Percentiles rank a stretch among this genome's conserved stretches.
These are phyloP conservation scores for Talaromyces stipitatus DNA, from an alignment of 495 filamentous ascomycete genomes.

Conservation along the genomic window DNA sequence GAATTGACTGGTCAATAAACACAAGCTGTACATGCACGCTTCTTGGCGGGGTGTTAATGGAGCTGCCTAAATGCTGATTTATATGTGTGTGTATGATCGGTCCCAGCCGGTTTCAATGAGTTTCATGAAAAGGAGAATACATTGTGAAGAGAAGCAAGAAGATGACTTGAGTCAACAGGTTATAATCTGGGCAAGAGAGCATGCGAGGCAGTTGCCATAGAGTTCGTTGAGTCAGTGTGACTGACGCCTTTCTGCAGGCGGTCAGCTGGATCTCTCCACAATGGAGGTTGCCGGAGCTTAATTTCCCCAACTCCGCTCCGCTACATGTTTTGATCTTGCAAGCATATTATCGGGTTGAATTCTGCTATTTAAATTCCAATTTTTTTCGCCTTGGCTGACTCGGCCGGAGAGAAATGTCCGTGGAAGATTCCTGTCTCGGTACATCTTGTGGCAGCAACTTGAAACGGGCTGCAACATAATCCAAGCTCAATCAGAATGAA, in stretches of 20 bases:
- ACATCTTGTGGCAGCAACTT: not conserved
- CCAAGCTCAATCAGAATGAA: not conserved
- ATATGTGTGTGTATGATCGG: not conserved
- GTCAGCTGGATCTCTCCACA: not conserved
- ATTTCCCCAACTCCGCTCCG: not conserved
- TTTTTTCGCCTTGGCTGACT: not conserved
- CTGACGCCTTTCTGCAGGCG: not conserved
- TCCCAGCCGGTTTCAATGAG: not conserved
- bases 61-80: not conserved
- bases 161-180: not conserved
- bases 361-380: not conserved
- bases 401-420: not conserved
- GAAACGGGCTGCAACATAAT: not conserved
- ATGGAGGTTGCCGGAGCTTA: not conserved
- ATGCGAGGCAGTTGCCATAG: constrained; percentile 1
- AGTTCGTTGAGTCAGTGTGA: not conserved
- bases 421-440: not conserved
- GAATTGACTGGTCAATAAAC: not conserved
- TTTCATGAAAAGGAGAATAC: no score
- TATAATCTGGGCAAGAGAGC: not conserved
- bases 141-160: not conserved
- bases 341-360: not conserved
- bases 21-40: not conserved
- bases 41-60: not conserved
- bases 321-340: not conserved